Conservation (phyloP, 2,329 filamentous ascomycete species). For the Neonectria coccinea region DNA sequence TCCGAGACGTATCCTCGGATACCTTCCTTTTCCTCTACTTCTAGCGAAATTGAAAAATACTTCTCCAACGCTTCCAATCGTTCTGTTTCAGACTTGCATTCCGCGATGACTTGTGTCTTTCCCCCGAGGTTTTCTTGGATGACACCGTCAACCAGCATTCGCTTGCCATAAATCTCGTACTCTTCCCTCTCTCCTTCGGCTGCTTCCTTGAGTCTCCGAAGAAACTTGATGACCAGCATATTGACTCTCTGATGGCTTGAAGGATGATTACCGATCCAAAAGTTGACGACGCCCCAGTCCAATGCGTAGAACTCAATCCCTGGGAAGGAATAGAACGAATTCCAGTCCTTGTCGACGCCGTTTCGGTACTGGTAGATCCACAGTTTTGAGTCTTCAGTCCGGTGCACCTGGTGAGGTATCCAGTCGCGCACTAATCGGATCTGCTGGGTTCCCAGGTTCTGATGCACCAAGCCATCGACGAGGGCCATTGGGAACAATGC, state of each 20-base stretch:
- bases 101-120: constrained; percentile 30
- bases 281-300: constrained; percentile 71
- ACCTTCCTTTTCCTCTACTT: constrained; percentile 38
- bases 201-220: constrained; percentile 54
- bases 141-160: constrained; percentile 40
- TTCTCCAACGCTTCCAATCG: constrained; percentile 59
- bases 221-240: constrained; percentile 65
- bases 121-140: constrained; percentile 42
- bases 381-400: constrained; percentile 55
- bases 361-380: constrained; percentile 75
- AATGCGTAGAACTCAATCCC: constrained; percentile 67
- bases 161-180: constrained; percentile 40
- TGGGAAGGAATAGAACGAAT: constrained; percentile 73
- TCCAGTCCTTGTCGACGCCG: constrained; percentile 62
- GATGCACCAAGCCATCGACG: constrained; percentile 53
- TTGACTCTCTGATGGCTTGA: constrained; percentile 65
- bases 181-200: constrained; percentile 49
- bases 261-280: constrained; percentile 61
- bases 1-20: constrained; percentile 31
- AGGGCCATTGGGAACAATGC: constrained; percentile 69
- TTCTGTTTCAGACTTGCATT: constrained; percentile 59
- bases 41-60: constrained; percentile 62
- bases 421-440: constrained; percentile 64
- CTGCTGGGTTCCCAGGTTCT: constrained; percentile 66
- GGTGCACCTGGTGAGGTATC: constrained; percentile 57